These are phyloP conservation scores for Graphium sp. DNA, from an alignment of 2,329 filamentous ascomycete species.

Conservation along the genomic window DNA sequence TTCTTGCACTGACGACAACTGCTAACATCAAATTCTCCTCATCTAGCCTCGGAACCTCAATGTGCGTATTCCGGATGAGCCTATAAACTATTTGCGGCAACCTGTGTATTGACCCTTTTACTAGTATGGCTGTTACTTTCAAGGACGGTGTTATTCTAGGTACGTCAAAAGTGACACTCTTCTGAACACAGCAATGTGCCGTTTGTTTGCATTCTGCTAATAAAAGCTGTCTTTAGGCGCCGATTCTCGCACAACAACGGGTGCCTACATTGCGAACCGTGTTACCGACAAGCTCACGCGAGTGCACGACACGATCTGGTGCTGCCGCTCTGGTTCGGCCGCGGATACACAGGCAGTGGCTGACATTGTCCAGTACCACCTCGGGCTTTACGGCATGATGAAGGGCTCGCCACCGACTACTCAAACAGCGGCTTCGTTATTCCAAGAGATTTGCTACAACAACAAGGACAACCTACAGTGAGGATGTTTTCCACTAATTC, in stretches of 20 bases:
- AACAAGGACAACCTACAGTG: slow-evolving; percentile 92
- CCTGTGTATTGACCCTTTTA: slow-evolving; percentile 11
- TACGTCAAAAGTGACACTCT: slow-evolving; percentile 16
- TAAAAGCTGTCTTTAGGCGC: slow-evolving; percentile 37
- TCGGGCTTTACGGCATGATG: slow-evolving; percentile 78
- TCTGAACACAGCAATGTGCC: not conserved
- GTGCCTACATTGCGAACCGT: slow-evolving; percentile 96
- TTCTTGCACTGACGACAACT: slow-evolving; percentile 9
- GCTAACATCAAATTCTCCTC: too few relatives aligned
- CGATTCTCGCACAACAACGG: slow-evolving; percentile 93
- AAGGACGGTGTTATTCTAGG: slow-evolving; percentile 92
- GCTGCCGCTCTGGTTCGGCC: slow-evolving; percentile 92
- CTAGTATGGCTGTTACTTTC: slow-evolving; percentile 97
- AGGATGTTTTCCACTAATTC: too few relatives aligned
- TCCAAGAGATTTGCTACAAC: slow-evolving; percentile 94
- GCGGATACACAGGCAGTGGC: slow-evolving; percentile 96
- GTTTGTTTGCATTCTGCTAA: slow-evolving; percentile 5
- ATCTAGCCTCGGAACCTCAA: slow-evolving; percentile 80
- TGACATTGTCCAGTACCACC: slow-evolving; percentile 93
- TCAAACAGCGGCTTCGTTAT: slow-evolving; percentile 85
- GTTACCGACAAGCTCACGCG: slow-evolving; percentile 98
- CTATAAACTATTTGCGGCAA: slow-evolving; percentile 7
- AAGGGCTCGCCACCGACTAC: slow-evolving; percentile 87
- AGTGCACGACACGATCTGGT: slow-evolving; percentile 99
- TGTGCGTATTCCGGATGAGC: slow-evolving; percentile 40